phyloP scores from a whole-genome alignment of 2,329 filamentous ascomycete species.

The Endothia cerciana region DNA sequence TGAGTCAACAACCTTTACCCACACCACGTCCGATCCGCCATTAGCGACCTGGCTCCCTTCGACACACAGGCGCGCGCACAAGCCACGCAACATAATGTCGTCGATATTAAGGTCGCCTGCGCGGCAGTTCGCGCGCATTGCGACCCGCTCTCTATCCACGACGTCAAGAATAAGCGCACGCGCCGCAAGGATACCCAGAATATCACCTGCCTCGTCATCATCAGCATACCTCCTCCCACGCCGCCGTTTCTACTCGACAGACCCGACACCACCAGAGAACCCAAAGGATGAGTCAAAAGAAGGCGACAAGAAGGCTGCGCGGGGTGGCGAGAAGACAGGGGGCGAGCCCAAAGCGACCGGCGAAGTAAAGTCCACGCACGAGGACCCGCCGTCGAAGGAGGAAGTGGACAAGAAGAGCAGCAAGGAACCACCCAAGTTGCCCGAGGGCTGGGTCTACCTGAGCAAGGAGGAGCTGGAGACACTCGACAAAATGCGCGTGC shows the following conservation, averaged over 20 bases:
- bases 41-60: slow-evolving; percentile 1
- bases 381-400: slow-evolving; percentile 2
- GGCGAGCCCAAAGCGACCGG: not conserved
- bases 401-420: slow-evolving; percentile 2
- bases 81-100: slow-evolving; percentile 26
- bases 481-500: slow-evolving; percentile 63
- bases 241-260: slow-evolving; percentile 35
- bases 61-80: not conserved
- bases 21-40: slow-evolving; percentile 26
- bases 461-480: slow-evolving; percentile 52
- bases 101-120: slow-evolving; percentile 38
- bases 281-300: slow-evolving; percentile 20
- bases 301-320: slow-evolving; percentile 1
- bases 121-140: slow-evolving; percentile 36
- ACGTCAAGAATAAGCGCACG: slow-evolving; percentile 31
- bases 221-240: slow-evolving; percentile 28
- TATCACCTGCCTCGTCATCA: slow-evolving; percentile 30
- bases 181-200: slow-evolving; percentile 31
- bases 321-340: slow-evolving; percentile 5
- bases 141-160: slow-evolving; percentile 33
- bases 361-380: slow-evolving; percentile 9
- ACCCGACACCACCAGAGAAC: slow-evolving; percentile 21
- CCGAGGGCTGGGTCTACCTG: slow-evolving; percentile 52
- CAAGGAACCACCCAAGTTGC: slow-evolving; percentile 35
- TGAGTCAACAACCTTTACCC: slow-evolving; percentile 16